Evolutionary conservation across 352 stramenopile genomes (phyloP), one percentile per base, ranked within the genome.

Genomic region (Phytophthora agathidicida): DNA sequence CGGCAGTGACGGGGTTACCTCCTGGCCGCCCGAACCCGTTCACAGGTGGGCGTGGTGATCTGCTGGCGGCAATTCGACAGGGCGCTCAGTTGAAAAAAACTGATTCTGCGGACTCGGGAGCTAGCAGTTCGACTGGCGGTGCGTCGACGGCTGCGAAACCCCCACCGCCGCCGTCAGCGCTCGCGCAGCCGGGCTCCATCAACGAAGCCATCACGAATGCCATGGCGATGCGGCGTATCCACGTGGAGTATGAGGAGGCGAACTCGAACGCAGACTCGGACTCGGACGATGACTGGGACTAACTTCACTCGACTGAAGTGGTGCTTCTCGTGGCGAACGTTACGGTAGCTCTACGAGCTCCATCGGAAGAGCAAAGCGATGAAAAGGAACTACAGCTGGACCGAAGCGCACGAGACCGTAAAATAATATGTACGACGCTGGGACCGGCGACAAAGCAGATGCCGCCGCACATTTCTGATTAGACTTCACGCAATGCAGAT

Each of bases 201-300:
- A 86, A 73, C 26, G 86, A 94, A 56, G 83, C 80, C 24, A 94
- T 94, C 49, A 80, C 77, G 23, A 92, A 93, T 43, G 86, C 83
- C 16, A 92, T 94, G 81, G 80, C 83, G 1, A 72, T 77, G 31
- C 75, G 86, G 27, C 80, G 80, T n/a, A 89, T 92, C 42, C 81
- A 92, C 32, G 77, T 93, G 33, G 83, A 94, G 59, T 93, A 89
- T 23, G 83, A 92, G 42, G 80, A 91, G 30, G 67, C 67, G 5
- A 69, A 79, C 35, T 89, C 78, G 23, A 77, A 85, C 41, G 70
- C 41, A 17, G 65, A 75, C 24, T 82, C 89, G 48, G 88, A 86
- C 41, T 87, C 89, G 44, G 85, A 93, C 48, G 84, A 93, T 41
- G 86, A 94, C 49, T 94, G 83, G 81, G 77, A 92, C 36, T 86